phyloP scores from a whole-genome alignment of 2,329 filamentous ascomycete species.

The Monosporascus sp. region DNA sequence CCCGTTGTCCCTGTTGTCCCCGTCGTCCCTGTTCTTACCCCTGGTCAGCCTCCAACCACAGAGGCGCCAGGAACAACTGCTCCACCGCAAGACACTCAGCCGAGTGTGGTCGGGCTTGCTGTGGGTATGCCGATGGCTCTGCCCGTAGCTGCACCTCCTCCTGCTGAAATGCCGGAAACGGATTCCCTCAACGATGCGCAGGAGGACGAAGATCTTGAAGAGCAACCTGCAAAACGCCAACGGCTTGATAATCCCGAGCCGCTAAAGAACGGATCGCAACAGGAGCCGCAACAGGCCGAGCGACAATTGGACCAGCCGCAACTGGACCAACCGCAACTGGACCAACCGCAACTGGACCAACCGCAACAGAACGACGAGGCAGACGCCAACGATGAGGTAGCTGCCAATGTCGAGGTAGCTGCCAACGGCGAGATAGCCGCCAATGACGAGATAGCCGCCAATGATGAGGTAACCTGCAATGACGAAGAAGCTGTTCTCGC shows the following conservation, averaged over 20 bases:
- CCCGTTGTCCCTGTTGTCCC: neutral
- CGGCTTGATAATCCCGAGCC: conserved; percentile 19
- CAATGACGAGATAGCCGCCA: conserved; percentile 5
- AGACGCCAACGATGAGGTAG: conserved; percentile 20
- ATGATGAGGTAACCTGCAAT: neutral
- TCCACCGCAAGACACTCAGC: conserved; percentile 7
- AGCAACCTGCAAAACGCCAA: conserved; percentile 26
- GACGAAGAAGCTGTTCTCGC: conserved; percentile 19
- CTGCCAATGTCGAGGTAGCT: conserved; percentile 21
- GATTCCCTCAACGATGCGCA: conserved; percentile 13
- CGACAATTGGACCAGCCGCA: too few relatives aligned
- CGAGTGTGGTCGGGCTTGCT: conserved; percentile 5
- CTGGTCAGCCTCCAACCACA: conserved; percentile 5
- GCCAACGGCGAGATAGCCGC: conserved; percentile 10
- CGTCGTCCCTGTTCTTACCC: neutral
- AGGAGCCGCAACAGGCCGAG: neutral
- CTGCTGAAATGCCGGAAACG: conserved; percentile 10
- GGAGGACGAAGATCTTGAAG: conserved; percentile 16
- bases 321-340: conserved; percentile 8
- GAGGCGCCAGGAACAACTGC: neutral
- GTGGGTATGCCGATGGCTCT: conserved; percentile 7
- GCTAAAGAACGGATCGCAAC: conserved; percentile 8
- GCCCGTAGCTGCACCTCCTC: neutral
- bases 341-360: conserved; percentile 10
- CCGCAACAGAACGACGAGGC: conserved; percentile 12